These are phyloP conservation scores for Rostrohypoxylon terebratum DNA, from an alignment of 495 filamentous ascomycete genomes.

Conservation along the genomic window DNA sequence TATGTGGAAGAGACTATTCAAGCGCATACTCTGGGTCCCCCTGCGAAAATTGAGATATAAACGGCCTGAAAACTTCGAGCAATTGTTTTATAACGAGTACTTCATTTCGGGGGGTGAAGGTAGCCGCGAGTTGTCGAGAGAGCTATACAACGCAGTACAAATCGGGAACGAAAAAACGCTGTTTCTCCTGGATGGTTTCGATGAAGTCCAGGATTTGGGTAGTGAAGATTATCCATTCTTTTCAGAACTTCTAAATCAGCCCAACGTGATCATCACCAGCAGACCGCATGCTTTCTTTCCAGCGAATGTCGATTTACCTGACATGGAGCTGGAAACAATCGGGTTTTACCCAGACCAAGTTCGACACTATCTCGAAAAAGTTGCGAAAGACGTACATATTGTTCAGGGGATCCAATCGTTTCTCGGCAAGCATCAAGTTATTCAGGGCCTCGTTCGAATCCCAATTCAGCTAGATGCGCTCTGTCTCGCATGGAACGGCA, in stretches of 20 bases:
- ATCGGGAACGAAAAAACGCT: background rate
- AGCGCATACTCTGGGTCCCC: conserved; percentile 1
- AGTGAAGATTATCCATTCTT: background rate
- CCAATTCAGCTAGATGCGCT: conserved; percentile 3
- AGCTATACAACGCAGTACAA: no score
- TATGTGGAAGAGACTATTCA: background rate
- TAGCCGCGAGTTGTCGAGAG: no score
- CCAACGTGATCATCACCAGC: background rate
- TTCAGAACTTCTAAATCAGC: background rate
- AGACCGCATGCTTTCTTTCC: background rate
- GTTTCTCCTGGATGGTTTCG: conserved; percentile 1
- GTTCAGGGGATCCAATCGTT: background rate
- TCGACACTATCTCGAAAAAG: background rate
- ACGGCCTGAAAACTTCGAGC: background rate
- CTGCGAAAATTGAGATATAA: background rate
- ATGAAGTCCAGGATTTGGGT: background rate
- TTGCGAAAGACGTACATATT: background rate
- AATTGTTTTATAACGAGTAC: background rate
- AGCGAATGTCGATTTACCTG: background rate
- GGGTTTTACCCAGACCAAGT: conserved; percentile 1
- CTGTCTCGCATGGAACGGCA: background rate
- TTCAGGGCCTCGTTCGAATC: background rate
- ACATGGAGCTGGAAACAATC: background rate
- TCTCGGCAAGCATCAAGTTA: background rate
- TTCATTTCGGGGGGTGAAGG: background rate